Base-by-base conservation (phyloP, 352 stramenopile genomes). In the Discostella stelligera region DNA sequence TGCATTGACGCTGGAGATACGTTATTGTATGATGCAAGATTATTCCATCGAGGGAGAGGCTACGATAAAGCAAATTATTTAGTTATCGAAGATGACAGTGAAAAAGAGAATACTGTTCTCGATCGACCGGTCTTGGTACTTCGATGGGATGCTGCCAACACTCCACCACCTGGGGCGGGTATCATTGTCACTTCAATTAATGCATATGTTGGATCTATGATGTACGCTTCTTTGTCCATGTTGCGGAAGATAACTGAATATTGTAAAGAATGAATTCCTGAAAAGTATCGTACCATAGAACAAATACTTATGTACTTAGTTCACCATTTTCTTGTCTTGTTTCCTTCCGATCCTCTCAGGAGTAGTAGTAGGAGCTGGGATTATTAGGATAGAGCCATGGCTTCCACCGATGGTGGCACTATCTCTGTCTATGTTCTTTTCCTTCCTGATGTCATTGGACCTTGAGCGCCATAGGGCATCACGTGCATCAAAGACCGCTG, bases 41-140 rank as follows among this genome's bases (percentile, higher is more conserved):
- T 70, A 65, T 74, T 79, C 30, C 71, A 79, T 52, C 50, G 71
- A 79, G 71, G 71, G 14, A 66, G 71, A 61, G 71, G 56, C 37
- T 44, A 44, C 37, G 11, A 10, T 44, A 44, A 44, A 13, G 7
- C 37, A 44, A 3, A 14, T 14, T 2, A 44, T 44, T 44, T 8
- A 14, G 37, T 32, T 2, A 44, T 44, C 32, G 11, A 44, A 3
- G 37, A 44, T 44, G 37, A 66, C 16, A 65, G 0, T 63, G 58
- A 23, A 25, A 37, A 11, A 61, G 46, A 65, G 50, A 46, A 32
- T 37, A 21, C 37, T 39, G 41, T 2, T 55, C 6, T 50, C 27
- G 67, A 75, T 55, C 27, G 71, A 41, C 71, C 71, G 41, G 71
- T 79, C 20, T 70, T 79, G 20, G 64, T 79, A 0, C 25, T 79